Evolutionary conservation across 2,329 filamentous ascomycete species (phyloP), one percentile per base, ranked within the genome.

Genomic region (Diaporthe sp.): DNA sequence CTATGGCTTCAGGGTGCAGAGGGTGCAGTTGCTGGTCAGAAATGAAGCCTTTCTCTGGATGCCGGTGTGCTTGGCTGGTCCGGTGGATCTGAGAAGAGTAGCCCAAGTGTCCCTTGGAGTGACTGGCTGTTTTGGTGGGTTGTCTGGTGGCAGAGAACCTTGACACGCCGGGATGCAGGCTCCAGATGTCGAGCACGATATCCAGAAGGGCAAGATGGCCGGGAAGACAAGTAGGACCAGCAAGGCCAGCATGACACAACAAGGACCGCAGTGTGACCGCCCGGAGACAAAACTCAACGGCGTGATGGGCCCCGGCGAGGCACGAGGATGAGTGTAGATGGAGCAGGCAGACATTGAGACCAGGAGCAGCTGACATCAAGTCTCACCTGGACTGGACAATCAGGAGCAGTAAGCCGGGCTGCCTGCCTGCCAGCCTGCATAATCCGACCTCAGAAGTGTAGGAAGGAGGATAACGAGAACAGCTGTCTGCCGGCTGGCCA

Each of bases 261-360:
- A 20, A 31, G 47, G 55, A 28, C 22, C 28, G 15, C 10, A 71
- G 39, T 55, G 73, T 75, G 73, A 75, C 63, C 61, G 51, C 42
- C 53, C n/a, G 39, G 47, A 31, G 22, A 9, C 71, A 47, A 58
- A 51, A n/a, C n/a, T 76, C 75, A 71, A 75, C 47, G 53, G 70
- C 55, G 63, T 67, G 55, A 75, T 61, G 55, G 67, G 42, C 17
- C 10, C 34, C 20, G 37, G 12, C n/a, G 47, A 57, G 70, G 65
- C 75, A 75, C 53, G 61, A 75, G 75, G 53, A 42, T 42, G 55
- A 22, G 34, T 10, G 20, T 55, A 53, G 68, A 73, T 37, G 53
- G 70, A 74, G 73, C 70, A 76, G 75, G 75, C 75, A 76, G 73
- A 57, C 71, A 57, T 47, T 49, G n/a, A 75, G 73, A 44, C 58